Evolutionary conservation across 257 asterid species (phyloP).

Genomic region (Agastache rugosa): DNA sequence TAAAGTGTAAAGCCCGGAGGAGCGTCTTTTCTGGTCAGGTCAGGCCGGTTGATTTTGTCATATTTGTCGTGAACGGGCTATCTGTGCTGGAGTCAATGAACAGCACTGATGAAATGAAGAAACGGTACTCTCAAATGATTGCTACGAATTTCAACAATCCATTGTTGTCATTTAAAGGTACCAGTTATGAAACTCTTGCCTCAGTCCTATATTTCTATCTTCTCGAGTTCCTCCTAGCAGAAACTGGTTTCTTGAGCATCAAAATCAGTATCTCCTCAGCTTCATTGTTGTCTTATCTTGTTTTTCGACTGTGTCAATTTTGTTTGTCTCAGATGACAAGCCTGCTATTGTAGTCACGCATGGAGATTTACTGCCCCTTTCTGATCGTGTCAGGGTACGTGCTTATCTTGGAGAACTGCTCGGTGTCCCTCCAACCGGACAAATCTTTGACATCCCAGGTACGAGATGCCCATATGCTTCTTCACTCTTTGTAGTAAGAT

Average conservation of each 20-base stretch:
- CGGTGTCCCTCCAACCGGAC: conserved; percentile 70
- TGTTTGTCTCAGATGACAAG: conserved; percentile 68
- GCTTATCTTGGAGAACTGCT: conserved; percentile 68
- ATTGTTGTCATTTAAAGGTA: conserved; percentile 75
- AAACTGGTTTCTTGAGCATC: background rate
- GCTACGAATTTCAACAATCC: conserved; percentile 57
- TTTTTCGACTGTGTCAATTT: background rate
- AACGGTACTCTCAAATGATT: conserved; percentile 46
- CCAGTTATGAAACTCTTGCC: background rate
- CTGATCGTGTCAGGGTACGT: conserved; percentile 65
- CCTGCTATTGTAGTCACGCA: conserved; percentile 87
- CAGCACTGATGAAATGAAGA: conserved; percentile 46
- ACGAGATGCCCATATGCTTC: background rate
- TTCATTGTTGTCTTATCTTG: background rate
- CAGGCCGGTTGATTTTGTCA: conserved; percentile 59
- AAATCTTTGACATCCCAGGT: conserved; percentile 91
- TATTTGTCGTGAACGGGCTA: conserved; percentile 77
- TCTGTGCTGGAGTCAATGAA: conserved; percentile 68
- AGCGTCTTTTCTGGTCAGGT: conserved; percentile 31
- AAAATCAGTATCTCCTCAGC: background rate
- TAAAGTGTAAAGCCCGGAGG: conserved; percentile 52
- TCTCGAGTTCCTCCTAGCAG: background rate
- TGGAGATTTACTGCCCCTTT: conserved; percentile 74
- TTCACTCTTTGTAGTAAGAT: background rate
- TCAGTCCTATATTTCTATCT: background rate